phyloP scores from a whole-genome alignment of 805 yeast species.

The Candida coquimbonensis region DNA sequence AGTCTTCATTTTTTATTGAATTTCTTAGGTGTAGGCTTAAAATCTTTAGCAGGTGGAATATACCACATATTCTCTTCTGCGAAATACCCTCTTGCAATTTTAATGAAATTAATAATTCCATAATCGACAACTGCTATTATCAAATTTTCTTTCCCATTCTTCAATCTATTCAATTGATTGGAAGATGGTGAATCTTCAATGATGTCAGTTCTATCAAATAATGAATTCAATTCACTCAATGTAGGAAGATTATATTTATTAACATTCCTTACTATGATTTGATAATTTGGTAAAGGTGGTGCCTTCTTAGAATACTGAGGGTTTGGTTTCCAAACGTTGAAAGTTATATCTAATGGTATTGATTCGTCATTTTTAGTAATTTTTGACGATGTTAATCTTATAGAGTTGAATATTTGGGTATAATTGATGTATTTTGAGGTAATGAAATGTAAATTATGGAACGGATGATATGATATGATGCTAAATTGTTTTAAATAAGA shows the following conservation, averaged over 20 bases:
- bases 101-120: constrained; percentile 56
- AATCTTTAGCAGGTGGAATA: constrained; percentile 3
- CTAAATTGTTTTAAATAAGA: neutral
- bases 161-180: constrained; percentile 32
- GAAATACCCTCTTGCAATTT: constrained; percentile 7
- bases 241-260: constrained; percentile 39
- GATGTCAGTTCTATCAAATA: constrained; percentile 20
- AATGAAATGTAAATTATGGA: constrained; percentile 12
- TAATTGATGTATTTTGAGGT: constrained; percentile 19
- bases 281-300: constrained; percentile 74
- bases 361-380: neutral
- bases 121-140: constrained; percentile 65
- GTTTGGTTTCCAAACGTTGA: constrained; percentile 80
- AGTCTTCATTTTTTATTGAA: neutral
- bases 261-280: constrained; percentile 51
- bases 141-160: constrained; percentile 43
- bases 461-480: constrained; percentile 8
- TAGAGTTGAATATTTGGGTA: constrained; percentile 25
- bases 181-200: constrained; percentile 24
- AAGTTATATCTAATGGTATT: constrained; percentile 27
- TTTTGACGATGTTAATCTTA: constrained; percentile 23
- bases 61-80: constrained; percentile 8
- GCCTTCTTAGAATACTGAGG: constrained; percentile 59
- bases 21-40: neutral
- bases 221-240: constrained; percentile 31